A percentile compares a stretch with the other conserved stretches of the same genome.
phyloP scores from a whole-genome alignment of 495 filamentous ascomycete species.

The Penicillium ochrochloron region DNA sequence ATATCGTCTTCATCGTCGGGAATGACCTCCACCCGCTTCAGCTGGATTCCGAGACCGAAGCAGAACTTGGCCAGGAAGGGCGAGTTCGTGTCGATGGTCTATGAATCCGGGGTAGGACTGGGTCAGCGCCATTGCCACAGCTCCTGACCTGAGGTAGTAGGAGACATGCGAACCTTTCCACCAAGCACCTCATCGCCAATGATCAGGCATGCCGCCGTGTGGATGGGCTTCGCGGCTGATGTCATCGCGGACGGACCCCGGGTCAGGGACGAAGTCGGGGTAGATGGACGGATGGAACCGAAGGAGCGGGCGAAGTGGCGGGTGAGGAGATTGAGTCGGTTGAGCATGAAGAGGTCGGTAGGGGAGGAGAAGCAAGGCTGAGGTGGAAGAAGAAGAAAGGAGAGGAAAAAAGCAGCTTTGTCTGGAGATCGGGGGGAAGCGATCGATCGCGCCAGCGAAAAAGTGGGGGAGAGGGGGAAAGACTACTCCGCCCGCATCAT shows the following conservation, averaged over 20 bases:
- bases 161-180: slow-evolving; percentile 71
- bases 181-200: slow-evolving; percentile 97
- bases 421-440: slow-evolving; percentile 11
- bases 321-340: slow-evolving; percentile 71
- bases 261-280: slow-evolving; percentile 39
- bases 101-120: background rate
- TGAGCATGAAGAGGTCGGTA: slow-evolving; percentile 62
- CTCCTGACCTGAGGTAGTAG: background rate
- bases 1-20: slow-evolving; percentile 90
- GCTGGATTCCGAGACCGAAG: slow-evolving; percentile 84
- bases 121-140: slow-evolving; percentile 6
- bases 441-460: slow-evolving; percentile 4
- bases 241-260: slow-evolving; percentile 54
- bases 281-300: slow-evolving; percentile 43
- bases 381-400: background rate
- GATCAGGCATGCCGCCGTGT: slow-evolving; percentile 91
- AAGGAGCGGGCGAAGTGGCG: slow-evolving; percentile 72
- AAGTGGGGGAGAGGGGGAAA: slow-evolving; percentile 28
- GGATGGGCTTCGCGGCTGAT: slow-evolving; percentile 64
- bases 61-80: slow-evolving; percentile 90
- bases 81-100: slow-evolving; percentile 93
- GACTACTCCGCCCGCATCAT: slow-evolving; percentile 29
- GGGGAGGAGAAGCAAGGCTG: background rate
- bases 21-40: slow-evolving; percentile 91
- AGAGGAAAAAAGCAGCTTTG: slow-evolving; percentile 2